Evolutionary conservation across 495 filamentous ascomycete species (phyloP).

Genomic region (Beverwykella pulmonaria): DNA sequence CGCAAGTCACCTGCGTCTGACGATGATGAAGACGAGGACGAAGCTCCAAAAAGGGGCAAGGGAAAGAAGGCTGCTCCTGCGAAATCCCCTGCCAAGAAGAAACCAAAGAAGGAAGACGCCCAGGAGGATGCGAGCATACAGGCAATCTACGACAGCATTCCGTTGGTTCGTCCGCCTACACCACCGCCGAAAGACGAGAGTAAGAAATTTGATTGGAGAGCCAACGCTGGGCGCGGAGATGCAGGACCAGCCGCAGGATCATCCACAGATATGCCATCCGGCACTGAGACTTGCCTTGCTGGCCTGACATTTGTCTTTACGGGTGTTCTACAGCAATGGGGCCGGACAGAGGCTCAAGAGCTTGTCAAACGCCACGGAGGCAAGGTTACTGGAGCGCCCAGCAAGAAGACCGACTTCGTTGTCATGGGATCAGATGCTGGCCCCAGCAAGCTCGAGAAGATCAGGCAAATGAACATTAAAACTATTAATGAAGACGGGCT

Average conservation of each 20-base stretch:
- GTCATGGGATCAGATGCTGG: slow-evolving; percentile 90
- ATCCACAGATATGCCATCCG: slow-evolving; percentile 74
- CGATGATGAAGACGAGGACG: slow-evolving; percentile 53
- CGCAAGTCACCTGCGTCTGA: slow-evolving; percentile 57
- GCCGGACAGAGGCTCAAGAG: slow-evolving; percentile 81
- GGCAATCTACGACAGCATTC: slow-evolving; percentile 85
- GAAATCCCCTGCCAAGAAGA: slow-evolving; percentile 56
- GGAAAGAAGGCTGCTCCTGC: slow-evolving; percentile 34
- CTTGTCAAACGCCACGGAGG: slow-evolving; percentile 93
- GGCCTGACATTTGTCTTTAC: slow-evolving; percentile 99
- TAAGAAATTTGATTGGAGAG: slow-evolving; percentile 73
- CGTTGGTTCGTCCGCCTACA: slow-evolving; percentile 75
- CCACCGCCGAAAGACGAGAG: slow-evolving; percentile 65
- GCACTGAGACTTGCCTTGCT: slow-evolving; percentile 85
- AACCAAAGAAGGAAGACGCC: slow-evolving; percentile 55
- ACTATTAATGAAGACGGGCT: slow-evolving; percentile 93
- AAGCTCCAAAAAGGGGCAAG: slow-evolving; percentile 46
- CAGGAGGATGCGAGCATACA: slow-evolving; percentile 69
- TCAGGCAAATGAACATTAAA: slow-evolving; percentile 72
- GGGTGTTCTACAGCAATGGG: slow-evolving; percentile 75
- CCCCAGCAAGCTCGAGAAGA: slow-evolving; percentile 90
- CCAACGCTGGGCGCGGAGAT: slow-evolving; percentile 27
- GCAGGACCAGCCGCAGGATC: slow-evolving; percentile 59
- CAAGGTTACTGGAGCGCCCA: slow-evolving; percentile 82
- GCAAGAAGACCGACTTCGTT: slow-evolving; percentile 90